Evolutionary conservation across 345 rosid species (phyloP), one percentile per base, ranked within the genome.

Genomic region (Euphorbia peplus): DNA sequence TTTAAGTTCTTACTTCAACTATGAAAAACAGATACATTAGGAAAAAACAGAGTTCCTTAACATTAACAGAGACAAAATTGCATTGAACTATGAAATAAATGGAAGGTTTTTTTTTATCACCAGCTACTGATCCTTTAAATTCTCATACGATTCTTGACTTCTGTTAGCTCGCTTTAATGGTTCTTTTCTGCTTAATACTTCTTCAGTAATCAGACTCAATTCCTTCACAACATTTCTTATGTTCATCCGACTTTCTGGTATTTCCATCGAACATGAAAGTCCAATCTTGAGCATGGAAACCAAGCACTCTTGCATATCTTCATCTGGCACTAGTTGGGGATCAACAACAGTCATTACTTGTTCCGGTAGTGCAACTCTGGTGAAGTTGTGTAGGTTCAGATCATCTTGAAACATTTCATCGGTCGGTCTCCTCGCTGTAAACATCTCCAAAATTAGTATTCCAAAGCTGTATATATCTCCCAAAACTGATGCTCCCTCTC

Each of bases 381-480:
- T 53, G 41, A 64, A 56, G n/a, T 30, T 48, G 30, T 64, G 75
- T 19, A 72, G 70, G 44, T 32, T 65, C 25, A 72, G 0, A 47
- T 48, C 50, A 5, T 54, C 68, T 32, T 39, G 44, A 25, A 56
- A 25, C 37, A 70, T 59, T 12, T 4, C 46, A 19, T 64, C 55
- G 1, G 75, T 71, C 16, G 75, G 75, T 28, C 63, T 68, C 39
- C 50, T 67, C 47, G 37, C 39, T 25, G 63, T 68, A 44, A 68
- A 68, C 51, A 68, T 55, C 53, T 68, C 71, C 53, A 68, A 22
- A n/a, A 56, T 21, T 4, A 68, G 71, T 24, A 68, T 68, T 11
- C 71, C 71, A 25, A 53, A 68, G 37, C 63, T 68, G 71, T 55
- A 68, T 16, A 39, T 19, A 19, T 68, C 71, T 54, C 71, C 71